Base-by-base conservation (phyloP, 352 stramenopile species). In the Pythium grandisporangium region DNA sequence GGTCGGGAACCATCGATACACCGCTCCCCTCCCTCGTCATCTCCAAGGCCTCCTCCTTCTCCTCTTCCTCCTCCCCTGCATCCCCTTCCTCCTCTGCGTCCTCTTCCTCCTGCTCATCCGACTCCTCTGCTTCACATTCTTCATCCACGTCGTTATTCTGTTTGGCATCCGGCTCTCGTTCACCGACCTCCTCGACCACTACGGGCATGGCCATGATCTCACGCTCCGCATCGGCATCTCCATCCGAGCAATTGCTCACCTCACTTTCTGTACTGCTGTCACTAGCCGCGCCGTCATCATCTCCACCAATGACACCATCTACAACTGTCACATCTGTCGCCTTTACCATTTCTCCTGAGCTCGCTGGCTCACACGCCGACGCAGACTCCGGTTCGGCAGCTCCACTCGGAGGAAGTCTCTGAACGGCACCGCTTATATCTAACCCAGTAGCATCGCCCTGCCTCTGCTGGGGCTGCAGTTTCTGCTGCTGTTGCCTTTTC, bases 241-340 rank as follows among this genome's bases (percentile, higher is more conserved):
- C 70, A 24, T 84, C 70, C 0, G 70, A 86, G 37, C 69, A 80
- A 37, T 86, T 84, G 34, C 70, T 84, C 25, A 84, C 71, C 1
- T 89, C 75, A 22, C 70, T 86, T 2, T 48, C 55, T 38, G 76
- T 60, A 30, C 66, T 82, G 30, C 70, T 61, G 41, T 78, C 62
- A 30, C 66, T 82, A 27, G 67, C 61, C 33, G 53, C 61, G n/a
- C 56, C 59, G 1, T 48, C 66, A 0, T 55, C 37, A 12, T 22
- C 32, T n/a, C 2, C 24, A 36, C 74, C 66, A 37, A 48, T 58
- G 10, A 58, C 65, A 2, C 48, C 63, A 0, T 53, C 42, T 16
- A 29, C 27, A 19, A 50, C 36, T 4, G 10, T 5, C 21, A 6
- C 3, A 4, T 29, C 14, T 10, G 14, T 14, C 16, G 22, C 5